A percentile compares a stretch with the other conserved stretches of the same genome.
These are phyloP conservation scores for Scheffersomyces lignosus DNA, from an alignment of 805 yeast species.

Conservation along the genomic window DNA sequence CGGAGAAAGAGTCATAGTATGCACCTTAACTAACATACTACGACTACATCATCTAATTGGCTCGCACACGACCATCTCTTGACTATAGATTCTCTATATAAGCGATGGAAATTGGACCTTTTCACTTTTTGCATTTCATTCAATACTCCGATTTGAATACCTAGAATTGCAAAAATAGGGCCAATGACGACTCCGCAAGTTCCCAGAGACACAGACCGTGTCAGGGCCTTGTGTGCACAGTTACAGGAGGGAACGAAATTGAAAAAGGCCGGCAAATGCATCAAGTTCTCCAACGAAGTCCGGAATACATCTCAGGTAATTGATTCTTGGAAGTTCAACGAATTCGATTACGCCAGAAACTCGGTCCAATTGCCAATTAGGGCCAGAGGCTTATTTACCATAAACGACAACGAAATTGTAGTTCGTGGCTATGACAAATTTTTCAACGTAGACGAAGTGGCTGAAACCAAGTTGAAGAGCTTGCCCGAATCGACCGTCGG, in stretches of 20 bases:
- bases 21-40: no score
- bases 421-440: conserved; percentile 94
- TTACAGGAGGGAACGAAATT: conserved; percentile 17
- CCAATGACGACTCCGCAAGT: no score
- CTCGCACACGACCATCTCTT: no score
- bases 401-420: conserved; percentile 48
- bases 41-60: no score
- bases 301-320: conserved; percentile 9
- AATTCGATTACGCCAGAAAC: conserved; percentile 75
- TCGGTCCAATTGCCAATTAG: conserved; percentile 57
- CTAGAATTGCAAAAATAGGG: no score
- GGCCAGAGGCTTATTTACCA: conserved; percentile 82
- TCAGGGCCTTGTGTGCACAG: no score
- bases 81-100: no score
- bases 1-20: no score
- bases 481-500: conserved; percentile 55
- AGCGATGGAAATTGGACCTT: no score
- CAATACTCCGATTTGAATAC: no score
- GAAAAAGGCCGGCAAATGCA: conserved; percentile 22
- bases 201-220: no score
- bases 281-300: conserved; percentile 12
- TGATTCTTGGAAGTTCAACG: conserved; percentile 77
- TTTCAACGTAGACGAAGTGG: conserved; percentile 74
- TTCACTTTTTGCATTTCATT: no score
- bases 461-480: conserved; percentile 48